Conservation (phyloP, 176 grass and related monocot genomes). For the Avena insularis region DNA sequence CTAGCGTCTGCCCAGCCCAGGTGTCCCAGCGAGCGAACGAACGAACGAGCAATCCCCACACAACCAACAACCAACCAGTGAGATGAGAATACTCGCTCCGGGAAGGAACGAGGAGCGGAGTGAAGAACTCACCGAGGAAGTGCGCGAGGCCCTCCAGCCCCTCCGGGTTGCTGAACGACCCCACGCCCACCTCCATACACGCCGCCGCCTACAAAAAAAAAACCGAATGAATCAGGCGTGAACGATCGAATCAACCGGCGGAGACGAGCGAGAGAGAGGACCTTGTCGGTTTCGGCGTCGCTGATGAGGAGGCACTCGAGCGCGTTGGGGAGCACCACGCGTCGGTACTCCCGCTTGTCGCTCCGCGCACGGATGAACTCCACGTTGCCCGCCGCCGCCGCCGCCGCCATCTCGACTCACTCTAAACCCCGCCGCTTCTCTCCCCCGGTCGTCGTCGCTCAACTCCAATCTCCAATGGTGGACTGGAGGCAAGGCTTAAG, state of each 20-base stretch:
- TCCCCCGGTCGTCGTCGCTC: not conserved
- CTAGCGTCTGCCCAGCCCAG: not conserved
- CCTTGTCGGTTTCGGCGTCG: conserved; percentile 93
- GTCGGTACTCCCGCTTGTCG: conserved; percentile 87
- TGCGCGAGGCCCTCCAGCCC: conserved; percentile 95
- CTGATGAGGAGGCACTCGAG: conserved; percentile 87
- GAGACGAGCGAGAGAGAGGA: not conserved
- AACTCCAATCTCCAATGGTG: not conserved
- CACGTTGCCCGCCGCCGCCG: conserved; percentile 46
- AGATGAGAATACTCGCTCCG: conserved; percentile 19
- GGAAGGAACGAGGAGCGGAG: not conserved
- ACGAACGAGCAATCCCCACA: not conserved
- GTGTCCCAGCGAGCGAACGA: not conserved
- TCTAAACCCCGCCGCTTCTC: not conserved
- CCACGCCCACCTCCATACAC: conserved; percentile 93
- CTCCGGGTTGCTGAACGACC: conserved; percentile 83
- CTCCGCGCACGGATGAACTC: conserved; percentile 92
- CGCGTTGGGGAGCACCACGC: conserved; percentile 82
- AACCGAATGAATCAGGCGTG: not conserved
- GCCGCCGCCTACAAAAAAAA: conserved; percentile 62
- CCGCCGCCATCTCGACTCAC: not conserved
- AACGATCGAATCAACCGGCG: not conserved
- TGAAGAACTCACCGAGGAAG: conserved; percentile 74
- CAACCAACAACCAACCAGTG: not conserved
- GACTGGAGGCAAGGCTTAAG: conserved; percentile 22